Evolutionary conservation across 495 filamentous ascomycete genomes (phyloP), one percentile per base, ranked within the genome.

Genomic region (Hyaloscypha hepaticicola): DNA sequence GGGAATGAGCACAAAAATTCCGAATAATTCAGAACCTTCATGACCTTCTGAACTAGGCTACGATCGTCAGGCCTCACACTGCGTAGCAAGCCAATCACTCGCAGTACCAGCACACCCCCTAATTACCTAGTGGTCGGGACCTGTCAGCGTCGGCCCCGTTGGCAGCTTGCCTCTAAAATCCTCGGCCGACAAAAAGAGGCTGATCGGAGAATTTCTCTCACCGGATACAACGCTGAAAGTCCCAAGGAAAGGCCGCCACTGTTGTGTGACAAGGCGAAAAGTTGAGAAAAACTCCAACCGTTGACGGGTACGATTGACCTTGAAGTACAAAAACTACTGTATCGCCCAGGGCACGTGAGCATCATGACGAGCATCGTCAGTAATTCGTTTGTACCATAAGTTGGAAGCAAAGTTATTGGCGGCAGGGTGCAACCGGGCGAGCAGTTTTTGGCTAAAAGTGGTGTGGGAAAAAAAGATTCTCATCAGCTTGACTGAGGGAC

Each of bases 121-220:
- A 14, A 16, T 58, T 58, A n/a, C n/a, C n/a, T n/a, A 19, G 29
- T 45, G 33, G 25, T 26, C 28, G 53, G 53, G 53, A 28, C 53
- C 52, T 56, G 53, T 58, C 56, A 58, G 24, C 5, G 7, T n/a
- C 19, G 33, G 27, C 56, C 56, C 31, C n/a, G n/a, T 58, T 21
- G 29, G n/a, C 56, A 45, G 11, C 12, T 24, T 41, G 21, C 33
- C 28, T 4, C 56, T 21, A 58, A 34, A 8, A n/a, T 41, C 16
- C 5, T 41, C 29, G 33, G 33, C 56, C 56, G 11, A 58, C 38
- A 45, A 25, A 45, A 58, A 11, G 56, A 58, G 56, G 56, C 56
- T 58, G 56, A 58, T 58, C 56, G 56, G 56, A 58, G 56, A 58
- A 41, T 58, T 41, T 58, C 33, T 45, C 12, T 21, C 11, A 12